Conservation (phyloP, 1,139 yeast genomes). For the Diutina catenulata region DNA sequence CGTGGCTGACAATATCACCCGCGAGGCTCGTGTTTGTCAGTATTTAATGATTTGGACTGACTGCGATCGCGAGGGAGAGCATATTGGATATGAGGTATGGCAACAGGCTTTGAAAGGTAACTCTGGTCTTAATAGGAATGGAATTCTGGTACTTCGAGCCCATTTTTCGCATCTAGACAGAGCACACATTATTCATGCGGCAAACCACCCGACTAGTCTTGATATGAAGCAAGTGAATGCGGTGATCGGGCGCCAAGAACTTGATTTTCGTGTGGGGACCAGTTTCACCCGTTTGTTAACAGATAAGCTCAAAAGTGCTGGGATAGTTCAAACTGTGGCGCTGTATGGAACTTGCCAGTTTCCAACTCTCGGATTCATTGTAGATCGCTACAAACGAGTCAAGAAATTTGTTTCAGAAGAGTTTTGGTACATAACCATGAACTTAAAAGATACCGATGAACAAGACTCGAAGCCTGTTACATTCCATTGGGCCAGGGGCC, state of each 20-base stretch:
- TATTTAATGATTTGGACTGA: constrained; percentile 93
- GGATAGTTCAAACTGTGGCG: constrained; percentile 13
- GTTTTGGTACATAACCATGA: constrained; percentile 55
- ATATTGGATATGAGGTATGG: constrained; percentile 79
- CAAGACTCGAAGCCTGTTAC: constrained; percentile 26
- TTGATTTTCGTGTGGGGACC: constrained; percentile 83
- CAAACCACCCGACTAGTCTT: constrained; percentile 49
- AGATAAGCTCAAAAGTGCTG: constrained; percentile 25
- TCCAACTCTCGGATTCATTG: constrained; percentile 94
- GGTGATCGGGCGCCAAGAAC: constrained; percentile 73
- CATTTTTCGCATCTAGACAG: constrained; percentile 80
- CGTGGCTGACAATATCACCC: constrained; percentile 58
- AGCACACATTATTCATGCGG: constrained; percentile 64
- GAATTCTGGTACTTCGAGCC: constrained; percentile 54
- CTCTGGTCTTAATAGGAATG: constrained; percentile 19
- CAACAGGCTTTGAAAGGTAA: constrained; percentile 56
- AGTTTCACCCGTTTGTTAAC: constrained; percentile 78
- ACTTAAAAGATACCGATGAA: constrained; percentile 28
- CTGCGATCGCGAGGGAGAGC: constrained; percentile 97
- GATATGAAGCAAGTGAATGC: constrained; percentile 72
- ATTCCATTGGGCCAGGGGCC: constrained; percentile 59
- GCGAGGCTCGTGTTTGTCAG: constrained; percentile 50
- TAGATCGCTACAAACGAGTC: constrained; percentile 79
- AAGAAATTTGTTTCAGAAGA: constrained; percentile 61
- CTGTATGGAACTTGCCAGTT: constrained; percentile 96